Evolutionary conservation across 352 stramenopile genomes (phyloP).

Genomic region (Globisporangium irregulare): DNA sequence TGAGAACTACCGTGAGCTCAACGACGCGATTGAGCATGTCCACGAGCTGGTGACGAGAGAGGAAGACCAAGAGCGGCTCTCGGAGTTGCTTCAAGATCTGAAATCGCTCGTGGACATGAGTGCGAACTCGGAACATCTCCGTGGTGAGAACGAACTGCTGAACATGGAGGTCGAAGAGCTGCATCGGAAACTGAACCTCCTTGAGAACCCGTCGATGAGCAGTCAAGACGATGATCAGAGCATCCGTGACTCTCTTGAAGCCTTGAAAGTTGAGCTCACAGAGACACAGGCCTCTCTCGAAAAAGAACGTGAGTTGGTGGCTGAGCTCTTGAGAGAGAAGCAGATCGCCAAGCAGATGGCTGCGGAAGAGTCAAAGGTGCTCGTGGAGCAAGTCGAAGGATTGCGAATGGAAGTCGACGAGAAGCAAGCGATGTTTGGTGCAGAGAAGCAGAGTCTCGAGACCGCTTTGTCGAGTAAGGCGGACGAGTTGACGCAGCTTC

Average conservation of each 20-base stretch:
- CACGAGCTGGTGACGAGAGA: constrained; percentile 22
- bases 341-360: constrained; percentile 17
- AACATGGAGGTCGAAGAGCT: constrained; percentile 44
- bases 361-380: constrained; percentile 27
- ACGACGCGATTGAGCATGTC: constrained; percentile 23
- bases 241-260: background rate
- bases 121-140: constrained; percentile 20
- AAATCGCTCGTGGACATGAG: constrained; percentile 25
- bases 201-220: constrained; percentile 4
- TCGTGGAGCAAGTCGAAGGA: constrained; percentile 25
- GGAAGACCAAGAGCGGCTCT: constrained; percentile 22
- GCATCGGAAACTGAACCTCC: constrained; percentile 17
- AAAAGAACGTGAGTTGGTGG: constrained; percentile 9
- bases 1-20: constrained; percentile 18
- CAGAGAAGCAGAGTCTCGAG: constrained; percentile 27
- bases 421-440: constrained; percentile 13
- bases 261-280: constrained; percentile 1
- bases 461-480: constrained; percentile 19
- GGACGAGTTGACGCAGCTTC: constrained; percentile 14
- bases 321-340: constrained; percentile 23
- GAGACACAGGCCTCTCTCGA: constrained; percentile 5
- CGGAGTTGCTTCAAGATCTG: constrained; percentile 33
- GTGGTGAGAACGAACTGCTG: constrained; percentile 39
- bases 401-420: constrained; percentile 21
- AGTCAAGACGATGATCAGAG: constrained; percentile 11